Evolutionary conservation across 768 basidiomycete genomes (phyloP).

Genomic region (Sarcomyxa edulis): DNA sequence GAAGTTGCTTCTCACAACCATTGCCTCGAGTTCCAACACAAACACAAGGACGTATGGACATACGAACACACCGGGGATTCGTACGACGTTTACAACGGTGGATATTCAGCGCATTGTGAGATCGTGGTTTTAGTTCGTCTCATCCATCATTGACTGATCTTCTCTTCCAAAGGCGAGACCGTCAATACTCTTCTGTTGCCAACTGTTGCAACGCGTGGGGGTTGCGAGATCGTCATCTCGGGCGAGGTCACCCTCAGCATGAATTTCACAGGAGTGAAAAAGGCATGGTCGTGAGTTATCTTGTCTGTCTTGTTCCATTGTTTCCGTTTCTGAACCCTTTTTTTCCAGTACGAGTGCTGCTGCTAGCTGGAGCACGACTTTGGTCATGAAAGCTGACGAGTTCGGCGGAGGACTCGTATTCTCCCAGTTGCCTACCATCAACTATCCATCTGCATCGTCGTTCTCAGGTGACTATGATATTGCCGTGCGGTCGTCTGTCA

Average conservation of each 20-base stretch:
- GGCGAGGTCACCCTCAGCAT: constrained; percentile 5
- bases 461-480: constrained; percentile 7
- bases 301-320: neutral
- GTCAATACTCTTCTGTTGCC: constrained; percentile 7
- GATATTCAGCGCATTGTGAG: constrained; percentile 8
- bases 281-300: constrained; percentile 8
- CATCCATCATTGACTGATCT: constrained; percentile 2
- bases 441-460: constrained; percentile 2
- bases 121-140: neutral
- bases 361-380: constrained; percentile 7
- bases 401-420: constrained; percentile 9
- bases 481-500: constrained; percentile 6
- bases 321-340: neutral
- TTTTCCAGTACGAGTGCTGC: constrained; percentile 6
- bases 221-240: constrained; percentile 6
- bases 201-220: neutral
- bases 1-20: constrained; percentile 3
- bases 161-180: constrained; percentile 9
- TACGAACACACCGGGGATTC: constrained; percentile 12
- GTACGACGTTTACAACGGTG: constrained; percentile 7
- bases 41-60: constrained; percentile 10
- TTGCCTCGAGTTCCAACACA: constrained; percentile 9
- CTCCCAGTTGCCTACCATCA: neutral
- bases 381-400: constrained; percentile 6
- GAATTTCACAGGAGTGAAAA: constrained; percentile 7